A percentile compares a stretch with the other conserved stretches of the same genome.
Evolutionary conservation across 306 rosid genomes (phyloP).

Genomic region (Rosa lucieae): DNA sequence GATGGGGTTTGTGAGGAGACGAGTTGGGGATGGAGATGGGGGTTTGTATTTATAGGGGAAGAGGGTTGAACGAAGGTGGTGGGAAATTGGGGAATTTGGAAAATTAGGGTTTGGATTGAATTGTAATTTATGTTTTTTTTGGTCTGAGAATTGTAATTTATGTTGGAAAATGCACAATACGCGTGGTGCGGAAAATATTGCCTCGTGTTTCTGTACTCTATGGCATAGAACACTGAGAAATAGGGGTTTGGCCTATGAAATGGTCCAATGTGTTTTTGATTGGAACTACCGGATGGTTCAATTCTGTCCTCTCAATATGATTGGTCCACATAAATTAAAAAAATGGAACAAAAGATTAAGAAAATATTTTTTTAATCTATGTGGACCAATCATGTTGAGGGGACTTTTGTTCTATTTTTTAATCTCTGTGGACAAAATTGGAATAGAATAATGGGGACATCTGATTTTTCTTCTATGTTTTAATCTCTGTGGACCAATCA

Average conservation of each 20-base stretch:
- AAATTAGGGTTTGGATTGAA: neutral
- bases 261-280: neutral
- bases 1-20: constrained; percentile 37
- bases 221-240: neutral
- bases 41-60: constrained; percentile 16
- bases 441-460: too few relatives aligned
- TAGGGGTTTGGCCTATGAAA: neutral
- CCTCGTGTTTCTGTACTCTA: neutral
- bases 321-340: too few relatives aligned
- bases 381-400: too few relatives aligned
- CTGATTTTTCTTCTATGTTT: too few relatives aligned
- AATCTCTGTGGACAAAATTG: too few relatives aligned
- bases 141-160: neutral
- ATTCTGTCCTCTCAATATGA: too few relatives aligned
- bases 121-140: neutral
- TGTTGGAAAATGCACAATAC: constrained; percentile 15
- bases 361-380: too few relatives aligned
- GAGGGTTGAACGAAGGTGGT: neutral
- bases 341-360: too few relatives aligned
- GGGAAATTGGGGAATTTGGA: constrained; percentile 8
- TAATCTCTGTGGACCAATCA: too few relatives aligned
- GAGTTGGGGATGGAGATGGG: neutral
- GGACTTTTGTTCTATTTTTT: too few relatives aligned
- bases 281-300: too few relatives aligned
- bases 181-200: constrained; percentile 29